Evolutionary conservation across 495 filamentous ascomycete species (phyloP).

Genomic region (Penicillium lividum): DNA sequence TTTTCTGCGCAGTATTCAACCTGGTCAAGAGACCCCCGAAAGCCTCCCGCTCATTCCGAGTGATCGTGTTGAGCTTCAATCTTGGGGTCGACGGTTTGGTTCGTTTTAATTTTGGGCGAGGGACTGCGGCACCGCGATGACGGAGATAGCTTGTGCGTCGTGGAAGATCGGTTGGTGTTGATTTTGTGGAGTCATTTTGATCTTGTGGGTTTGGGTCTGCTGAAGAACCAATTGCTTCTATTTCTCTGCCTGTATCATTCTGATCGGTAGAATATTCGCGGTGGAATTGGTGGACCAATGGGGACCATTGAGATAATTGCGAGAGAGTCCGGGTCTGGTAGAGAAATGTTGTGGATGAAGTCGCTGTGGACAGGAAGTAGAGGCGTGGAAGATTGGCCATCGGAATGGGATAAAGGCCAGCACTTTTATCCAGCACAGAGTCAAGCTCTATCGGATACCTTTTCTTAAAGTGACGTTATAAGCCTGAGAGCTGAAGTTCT

Average conservation of each 20-base stretch:
- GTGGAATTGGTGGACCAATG: constrained; percentile 12
- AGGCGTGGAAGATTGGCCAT: constrained; percentile 28
- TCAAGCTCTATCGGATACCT: neutral
- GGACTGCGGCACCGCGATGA: constrained; percentile 22
- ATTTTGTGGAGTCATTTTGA: neutral
- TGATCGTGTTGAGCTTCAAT: constrained; percentile 18
- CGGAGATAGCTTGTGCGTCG: constrained; percentile 29
- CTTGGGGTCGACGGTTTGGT: neutral
- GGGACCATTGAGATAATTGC: constrained; percentile 14
- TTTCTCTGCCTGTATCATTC: neutral
- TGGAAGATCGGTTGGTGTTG: neutral
- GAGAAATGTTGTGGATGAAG: constrained; percentile 58
- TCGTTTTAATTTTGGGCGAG: neutral
- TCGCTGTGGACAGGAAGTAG: constrained; percentile 24
- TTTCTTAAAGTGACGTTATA: neutral
- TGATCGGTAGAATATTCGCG: constrained; percentile 15
- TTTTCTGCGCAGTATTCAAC: neutral
- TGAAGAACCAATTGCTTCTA: neutral
- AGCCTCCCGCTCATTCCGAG: constrained; percentile 23
- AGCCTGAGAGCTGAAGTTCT: neutral
- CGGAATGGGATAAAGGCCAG: neutral
- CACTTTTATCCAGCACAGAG: neutral
- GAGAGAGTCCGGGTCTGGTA: constrained; percentile 69
- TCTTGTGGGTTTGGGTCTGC: neutral
- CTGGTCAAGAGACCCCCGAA: neutral